Evolutionary conservation across 306 rosid species (phyloP).

Genomic region (Pyrus pyrifolia): DNA sequence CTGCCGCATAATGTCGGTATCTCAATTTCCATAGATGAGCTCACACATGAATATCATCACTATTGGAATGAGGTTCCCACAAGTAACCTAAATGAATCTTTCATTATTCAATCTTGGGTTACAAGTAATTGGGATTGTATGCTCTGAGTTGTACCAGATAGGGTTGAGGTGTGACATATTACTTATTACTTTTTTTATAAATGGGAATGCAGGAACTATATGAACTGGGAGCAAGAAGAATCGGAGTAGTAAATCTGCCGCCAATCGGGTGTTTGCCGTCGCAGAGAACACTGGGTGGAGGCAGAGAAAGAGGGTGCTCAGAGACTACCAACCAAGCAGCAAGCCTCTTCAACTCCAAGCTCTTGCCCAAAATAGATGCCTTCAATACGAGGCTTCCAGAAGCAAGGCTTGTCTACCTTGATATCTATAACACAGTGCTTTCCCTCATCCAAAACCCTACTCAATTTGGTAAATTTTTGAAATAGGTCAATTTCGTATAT

Average conservation of each 20-base stretch:
- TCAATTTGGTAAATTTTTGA: conserved; percentile 33
- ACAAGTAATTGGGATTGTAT: background rate
- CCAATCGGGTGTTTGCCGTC: conserved; percentile 62
- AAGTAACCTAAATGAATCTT: too few species aligned
- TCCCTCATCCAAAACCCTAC: conserved; percentile 43
- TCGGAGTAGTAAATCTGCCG: conserved; percentile 44
- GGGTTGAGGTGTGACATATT: background rate
- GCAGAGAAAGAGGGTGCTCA: conserved; percentile 35
- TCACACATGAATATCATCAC: background rate
- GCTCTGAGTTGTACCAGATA: background rate
- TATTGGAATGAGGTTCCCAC: too few species aligned
- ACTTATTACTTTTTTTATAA: background rate
- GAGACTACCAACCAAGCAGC: conserved; percentile 43
- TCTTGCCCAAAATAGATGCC: conserved; percentile 22
- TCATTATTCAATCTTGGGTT: too few species aligned
- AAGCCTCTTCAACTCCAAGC: conserved; percentile 52
- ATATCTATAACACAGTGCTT: conserved; percentile 34
- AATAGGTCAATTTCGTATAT: too few species aligned
- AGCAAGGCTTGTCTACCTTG: conserved; percentile 55
- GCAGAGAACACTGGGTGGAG: conserved; percentile 58
- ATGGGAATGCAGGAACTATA: conserved; percentile 40
- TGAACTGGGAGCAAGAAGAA: conserved; percentile 57
- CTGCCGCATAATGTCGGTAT: background rate
- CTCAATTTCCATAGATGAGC: background rate
- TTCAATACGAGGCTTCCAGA: conserved; percentile 27